A percentile compares a stretch with the other conserved stretches of the same genome.
Evolutionary conservation across 2,329 filamentous ascomycete genomes (phyloP).

Genomic region (Penicillium sumatraense): DNA sequence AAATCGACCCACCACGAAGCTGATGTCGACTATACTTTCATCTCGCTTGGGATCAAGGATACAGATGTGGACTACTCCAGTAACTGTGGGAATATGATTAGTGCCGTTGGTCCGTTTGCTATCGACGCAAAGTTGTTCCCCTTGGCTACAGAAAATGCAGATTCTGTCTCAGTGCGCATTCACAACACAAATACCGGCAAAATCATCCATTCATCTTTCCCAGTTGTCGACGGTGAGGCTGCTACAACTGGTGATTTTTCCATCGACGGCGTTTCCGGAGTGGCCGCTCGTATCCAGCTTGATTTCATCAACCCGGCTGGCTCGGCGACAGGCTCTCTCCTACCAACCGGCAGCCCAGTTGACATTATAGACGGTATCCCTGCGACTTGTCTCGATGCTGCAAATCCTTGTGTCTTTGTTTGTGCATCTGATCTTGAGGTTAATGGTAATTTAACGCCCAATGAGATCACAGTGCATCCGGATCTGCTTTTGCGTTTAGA

Average conservation of each 20-base stretch:
- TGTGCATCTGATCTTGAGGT: conserved; percentile 56
- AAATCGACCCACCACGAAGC: conserved; percentile 53
- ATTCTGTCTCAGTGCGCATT: conserved; percentile 57
- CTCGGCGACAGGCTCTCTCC: conserved; percentile 64
- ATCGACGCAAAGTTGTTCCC: conserved; percentile 59
- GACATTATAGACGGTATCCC: conserved; percentile 57
- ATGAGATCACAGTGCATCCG: conserved; percentile 55
- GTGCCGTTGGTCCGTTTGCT: conserved; percentile 68
- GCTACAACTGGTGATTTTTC: conserved; percentile 59
- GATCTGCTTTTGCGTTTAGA: conserved; percentile 56
- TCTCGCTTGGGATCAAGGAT: conserved; percentile 68
- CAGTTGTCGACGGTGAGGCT: conserved; percentile 54
- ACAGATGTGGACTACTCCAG: conserved; percentile 66
- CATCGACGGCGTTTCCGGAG: conserved; percentile 68
- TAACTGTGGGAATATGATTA: conserved; percentile 78
- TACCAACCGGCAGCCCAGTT: conserved; percentile 62
- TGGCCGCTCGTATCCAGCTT: conserved; percentile 60
- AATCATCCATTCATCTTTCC: conserved; percentile 63
- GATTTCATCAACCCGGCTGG: conserved; percentile 67
- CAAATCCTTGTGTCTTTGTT: conserved; percentile 68
- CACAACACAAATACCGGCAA: conserved; percentile 75
- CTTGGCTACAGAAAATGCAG: conserved; percentile 25
- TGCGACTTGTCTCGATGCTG: conserved; percentile 66
- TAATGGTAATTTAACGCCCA: conserved; percentile 52
- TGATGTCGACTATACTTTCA: conserved; percentile 74